Percentiles rank a stretch among this genome's conserved stretches.
phyloP scores from a whole-genome alignment of 2,329 filamentous ascomycete species.

The Zalaria obscura region DNA sequence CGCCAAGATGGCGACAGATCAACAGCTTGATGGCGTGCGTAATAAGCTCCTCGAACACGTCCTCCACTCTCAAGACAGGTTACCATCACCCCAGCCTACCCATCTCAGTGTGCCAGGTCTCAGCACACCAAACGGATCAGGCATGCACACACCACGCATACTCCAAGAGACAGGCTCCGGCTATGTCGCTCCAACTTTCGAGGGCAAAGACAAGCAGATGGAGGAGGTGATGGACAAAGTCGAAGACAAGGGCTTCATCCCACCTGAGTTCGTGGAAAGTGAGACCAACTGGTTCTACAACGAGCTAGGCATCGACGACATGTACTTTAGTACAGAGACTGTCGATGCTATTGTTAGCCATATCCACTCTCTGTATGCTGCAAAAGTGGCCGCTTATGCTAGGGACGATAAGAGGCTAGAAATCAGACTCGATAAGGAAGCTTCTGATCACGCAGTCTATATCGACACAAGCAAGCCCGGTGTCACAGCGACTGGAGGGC shows the following conservation, averaged over 20 bases:
- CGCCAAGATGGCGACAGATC: too few relatives aligned
- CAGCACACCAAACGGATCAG: slow-evolving; percentile 34
- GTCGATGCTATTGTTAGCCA: slow-evolving; percentile 81
- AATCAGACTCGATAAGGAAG: slow-evolving; percentile 92
- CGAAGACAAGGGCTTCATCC: slow-evolving; percentile 71
- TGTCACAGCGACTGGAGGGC: slow-evolving; percentile 58
- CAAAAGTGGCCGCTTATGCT: slow-evolving; percentile 87
- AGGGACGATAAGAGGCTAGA: slow-evolving; percentile 88
- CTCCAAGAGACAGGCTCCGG: slow-evolving; percentile 82
- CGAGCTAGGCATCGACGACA: slow-evolving; percentile 92
- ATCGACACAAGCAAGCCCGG: slow-evolving; percentile 95
- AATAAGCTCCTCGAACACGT: slow-evolving; percentile 46
- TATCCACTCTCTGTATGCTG: slow-evolving; percentile 90
- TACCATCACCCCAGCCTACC: slow-evolving; percentile 77
- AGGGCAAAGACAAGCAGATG: slow-evolving; percentile 88
- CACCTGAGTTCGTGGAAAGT: slow-evolving; percentile 63
- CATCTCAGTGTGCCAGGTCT: slow-evolving; percentile 60
- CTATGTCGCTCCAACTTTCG: slow-evolving; percentile 88
- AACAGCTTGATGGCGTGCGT: slow-evolving; percentile 12
- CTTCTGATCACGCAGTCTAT: slow-evolving; percentile 87
- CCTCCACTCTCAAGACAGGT: slow-evolving; percentile 40
- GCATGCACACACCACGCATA: slow-evolving; percentile 46
- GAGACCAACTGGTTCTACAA: slow-evolving; percentile 97
- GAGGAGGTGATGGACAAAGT: slow-evolving; percentile 73
- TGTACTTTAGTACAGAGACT: slow-evolving; percentile 88